A percentile compares a stretch with the other conserved stretches of the same genome.
These are phyloP conservation scores for Arthrobotrys entomopaga DNA, from an alignment of 2,329 filamentous ascomycete species.

Conservation along the genomic window DNA sequence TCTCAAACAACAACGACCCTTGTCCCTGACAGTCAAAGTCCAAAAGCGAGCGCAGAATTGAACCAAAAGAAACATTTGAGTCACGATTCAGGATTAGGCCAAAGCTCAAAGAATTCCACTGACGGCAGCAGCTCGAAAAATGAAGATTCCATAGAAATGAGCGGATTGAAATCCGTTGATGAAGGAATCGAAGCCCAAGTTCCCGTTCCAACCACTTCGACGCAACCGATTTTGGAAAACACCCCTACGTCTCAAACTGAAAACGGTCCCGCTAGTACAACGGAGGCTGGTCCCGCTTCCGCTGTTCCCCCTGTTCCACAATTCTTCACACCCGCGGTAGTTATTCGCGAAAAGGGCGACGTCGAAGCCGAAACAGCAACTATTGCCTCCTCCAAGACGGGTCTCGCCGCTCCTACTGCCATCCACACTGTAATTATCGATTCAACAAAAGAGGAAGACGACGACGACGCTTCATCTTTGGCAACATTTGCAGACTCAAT, in stretches of 20 bases:
- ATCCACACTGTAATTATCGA: conserved; percentile 54
- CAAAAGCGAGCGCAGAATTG: conserved; percentile 23
- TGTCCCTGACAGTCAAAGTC: conserved; percentile 53
- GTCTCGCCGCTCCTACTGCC: conserved; percentile 35
- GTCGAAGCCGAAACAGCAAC: conserved; percentile 28
- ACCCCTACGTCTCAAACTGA: conserved; percentile 7
- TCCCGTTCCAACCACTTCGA: conserved; percentile 14
- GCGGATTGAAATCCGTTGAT: conserved; percentile 20
- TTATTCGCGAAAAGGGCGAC: conserved; percentile 52
- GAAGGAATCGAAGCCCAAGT: conserved; percentile 12
- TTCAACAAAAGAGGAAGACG: conserved; percentile 63
- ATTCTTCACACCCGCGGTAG: conserved; percentile 48
- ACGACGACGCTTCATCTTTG: conserved; percentile 72
- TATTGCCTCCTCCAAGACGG: conserved; percentile 18
- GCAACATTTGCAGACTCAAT: conserved; percentile 68
- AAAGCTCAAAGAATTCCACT: conserved; percentile 43
- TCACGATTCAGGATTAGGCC: conserved; percentile 44
- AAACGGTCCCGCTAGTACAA: conserved; percentile 7
- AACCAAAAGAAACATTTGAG: conserved; percentile 33
- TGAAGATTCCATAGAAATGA: conserved; percentile 41
- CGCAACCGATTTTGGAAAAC: conserved; percentile 6
- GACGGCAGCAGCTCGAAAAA: conserved; percentile 39
- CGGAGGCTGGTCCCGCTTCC: conserved; percentile 17
- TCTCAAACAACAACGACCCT: conserved; percentile 57
- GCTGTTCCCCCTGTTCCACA: conserved; percentile 35